Conservation (phyloP, 768 basidiomycete species). For the Ramaria sp. region DNA sequence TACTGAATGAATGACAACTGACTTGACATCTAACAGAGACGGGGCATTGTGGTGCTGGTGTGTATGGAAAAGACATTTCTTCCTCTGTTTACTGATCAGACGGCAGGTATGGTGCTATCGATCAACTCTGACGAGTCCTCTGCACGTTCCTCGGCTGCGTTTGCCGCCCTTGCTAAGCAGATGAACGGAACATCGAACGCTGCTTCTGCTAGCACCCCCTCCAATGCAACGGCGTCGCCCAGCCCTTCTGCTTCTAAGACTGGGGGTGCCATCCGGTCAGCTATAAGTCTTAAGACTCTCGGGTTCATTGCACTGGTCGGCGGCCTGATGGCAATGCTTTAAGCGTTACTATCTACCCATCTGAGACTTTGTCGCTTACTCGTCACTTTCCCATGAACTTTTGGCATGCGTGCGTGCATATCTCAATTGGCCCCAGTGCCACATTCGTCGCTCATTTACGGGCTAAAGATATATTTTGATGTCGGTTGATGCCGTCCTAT, state of each 20-base stretch:
- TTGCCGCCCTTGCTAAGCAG: constrained; percentile 42
- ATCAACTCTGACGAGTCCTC: constrained; percentile 43
- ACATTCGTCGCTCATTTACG: no score
- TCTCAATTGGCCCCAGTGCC: no score
- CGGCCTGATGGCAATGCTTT: background rate
- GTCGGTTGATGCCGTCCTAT: background rate
- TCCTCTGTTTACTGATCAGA: constrained; percentile 8
- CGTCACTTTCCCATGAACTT: no score
- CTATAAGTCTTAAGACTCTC: background rate
- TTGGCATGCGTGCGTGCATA: no score
- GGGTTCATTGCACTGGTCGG: constrained; percentile 13
- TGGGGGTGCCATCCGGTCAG: background rate
- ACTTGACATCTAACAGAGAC: background rate
- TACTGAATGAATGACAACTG: background rate
- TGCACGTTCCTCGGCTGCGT: constrained; percentile 42
- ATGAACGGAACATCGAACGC: constrained; percentile 38
- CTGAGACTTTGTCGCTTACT: no score
- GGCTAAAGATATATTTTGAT: no score
- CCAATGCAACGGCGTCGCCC: constrained; percentile 2
- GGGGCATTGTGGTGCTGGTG: constrained; percentile 35
- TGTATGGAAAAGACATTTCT: constrained; percentile 11
- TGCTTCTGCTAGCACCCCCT: constrained; percentile 18
- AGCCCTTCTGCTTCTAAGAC: constrained; percentile 9
- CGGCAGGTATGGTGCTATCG: constrained; percentile 30
- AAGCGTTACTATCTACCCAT: background rate